Percentiles rank a stretch among this genome's conserved stretches.
Evolutionary conservation across 2,329 filamentous ascomycete genomes (phyloP).

Genomic region (Beauveria sp.): DNA sequence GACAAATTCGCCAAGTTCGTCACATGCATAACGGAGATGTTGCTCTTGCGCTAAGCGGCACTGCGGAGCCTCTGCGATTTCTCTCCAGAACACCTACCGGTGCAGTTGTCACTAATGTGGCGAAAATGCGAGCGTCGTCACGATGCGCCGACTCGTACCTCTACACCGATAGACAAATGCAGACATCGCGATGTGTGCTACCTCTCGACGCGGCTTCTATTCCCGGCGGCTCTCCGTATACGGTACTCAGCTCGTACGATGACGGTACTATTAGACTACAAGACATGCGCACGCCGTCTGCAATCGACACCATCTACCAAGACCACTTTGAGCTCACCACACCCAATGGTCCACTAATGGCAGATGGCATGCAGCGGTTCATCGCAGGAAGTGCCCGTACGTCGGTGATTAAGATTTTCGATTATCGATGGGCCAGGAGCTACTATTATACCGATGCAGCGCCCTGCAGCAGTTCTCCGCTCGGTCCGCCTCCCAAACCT

Average conservation of each 20-base stretch:
- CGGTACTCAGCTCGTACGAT: constrained; percentile 36
- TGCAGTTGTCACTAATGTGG: constrained; percentile 21
- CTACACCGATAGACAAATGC: background rate
- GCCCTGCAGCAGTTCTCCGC: constrained; percentile 26
- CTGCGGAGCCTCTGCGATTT: constrained; percentile 29
- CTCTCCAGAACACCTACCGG: constrained; percentile 32
- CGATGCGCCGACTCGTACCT: constrained; percentile 3
- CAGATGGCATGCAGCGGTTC: constrained; percentile 35
- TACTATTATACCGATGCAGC: constrained; percentile 36
- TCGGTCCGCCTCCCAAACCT: constrained; percentile 28
- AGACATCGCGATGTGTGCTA: constrained; percentile 27
- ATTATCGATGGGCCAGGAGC: constrained; percentile 37
- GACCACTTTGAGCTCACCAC: constrained; percentile 36
- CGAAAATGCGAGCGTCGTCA: constrained; percentile 20
- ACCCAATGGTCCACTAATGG: constrained; percentile 30
- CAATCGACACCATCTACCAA: constrained; percentile 34
- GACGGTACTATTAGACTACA: constrained; percentile 30
- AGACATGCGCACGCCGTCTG: constrained; percentile 34
- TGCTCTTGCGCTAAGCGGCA: background rate
- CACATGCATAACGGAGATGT: constrained; percentile 3
- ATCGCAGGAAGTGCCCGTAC: constrained; percentile 32
- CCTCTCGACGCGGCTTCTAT: constrained; percentile 22
- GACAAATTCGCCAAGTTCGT: background rate
- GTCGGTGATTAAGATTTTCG: constrained; percentile 35
- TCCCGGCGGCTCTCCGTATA: constrained; percentile 21